Evolutionary conservation across 345 rosid species (phyloP).

Genomic region (Syzygium aqueum): DNA sequence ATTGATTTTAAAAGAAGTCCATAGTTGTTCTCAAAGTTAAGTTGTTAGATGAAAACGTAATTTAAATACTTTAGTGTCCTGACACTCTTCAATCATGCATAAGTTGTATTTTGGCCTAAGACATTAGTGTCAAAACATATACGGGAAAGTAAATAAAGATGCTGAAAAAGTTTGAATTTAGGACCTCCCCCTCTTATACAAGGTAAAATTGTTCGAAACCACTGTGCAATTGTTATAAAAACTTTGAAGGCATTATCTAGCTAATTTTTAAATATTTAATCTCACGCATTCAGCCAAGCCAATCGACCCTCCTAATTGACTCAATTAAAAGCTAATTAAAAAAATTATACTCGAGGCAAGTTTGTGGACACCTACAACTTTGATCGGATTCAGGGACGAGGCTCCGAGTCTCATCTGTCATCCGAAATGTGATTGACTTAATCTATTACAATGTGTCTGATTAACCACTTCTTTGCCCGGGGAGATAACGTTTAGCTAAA

Average conservation of each 20-base stretch:
- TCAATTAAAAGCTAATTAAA: background rate
- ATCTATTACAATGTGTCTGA: background rate
- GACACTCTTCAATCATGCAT: background rate
- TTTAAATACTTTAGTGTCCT: background rate
- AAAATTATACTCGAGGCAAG: background rate
- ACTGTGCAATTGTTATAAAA: background rate
- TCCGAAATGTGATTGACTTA: background rate
- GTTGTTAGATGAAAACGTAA: background rate
- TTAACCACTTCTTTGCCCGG: background rate
- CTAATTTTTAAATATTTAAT: background rate
- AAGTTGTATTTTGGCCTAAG: background rate
- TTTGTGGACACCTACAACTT: background rate
- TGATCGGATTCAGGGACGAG: background rate
- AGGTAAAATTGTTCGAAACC: background rate
- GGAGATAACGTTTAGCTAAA: background rate
- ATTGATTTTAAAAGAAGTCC: background rate
- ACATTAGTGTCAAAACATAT: background rate
- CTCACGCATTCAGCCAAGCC: background rate
- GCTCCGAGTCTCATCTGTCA: background rate
- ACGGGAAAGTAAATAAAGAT: background rate
- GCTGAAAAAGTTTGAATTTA: background rate
- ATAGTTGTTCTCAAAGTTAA: background rate
- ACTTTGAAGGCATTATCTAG: background rate
- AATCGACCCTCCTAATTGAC: background rate
- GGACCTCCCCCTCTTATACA: rapidly evolving